A percentile compares a stretch with the other conserved stretches of the same genome.
phyloP scores from a whole-genome alignment of 208 protist species.

The Acanthamoeba lenticulata region DNA sequence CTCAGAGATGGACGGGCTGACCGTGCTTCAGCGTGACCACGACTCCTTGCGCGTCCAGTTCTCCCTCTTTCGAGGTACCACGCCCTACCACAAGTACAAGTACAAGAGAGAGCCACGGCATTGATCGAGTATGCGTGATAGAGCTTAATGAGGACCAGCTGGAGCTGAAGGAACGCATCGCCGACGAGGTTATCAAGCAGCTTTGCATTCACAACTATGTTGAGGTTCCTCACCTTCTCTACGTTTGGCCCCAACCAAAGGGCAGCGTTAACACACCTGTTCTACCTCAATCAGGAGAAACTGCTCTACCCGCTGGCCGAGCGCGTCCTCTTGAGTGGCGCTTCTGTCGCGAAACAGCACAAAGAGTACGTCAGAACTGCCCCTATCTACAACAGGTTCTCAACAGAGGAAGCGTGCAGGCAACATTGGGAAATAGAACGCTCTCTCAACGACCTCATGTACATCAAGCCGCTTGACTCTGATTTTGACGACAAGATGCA shows the following conservation, averaged over 20 bases:
- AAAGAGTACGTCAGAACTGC: neutral
- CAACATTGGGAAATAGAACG: neutral
- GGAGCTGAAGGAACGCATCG: slow-evolving; percentile 5
- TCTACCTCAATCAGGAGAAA: neutral
- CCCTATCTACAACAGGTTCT: too few relatives aligned
- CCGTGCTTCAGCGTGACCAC: neutral
- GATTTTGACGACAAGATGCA: slow-evolving; percentile 59
- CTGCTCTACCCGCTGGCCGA: slow-evolving; percentile 10
- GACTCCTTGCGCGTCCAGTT: neutral
- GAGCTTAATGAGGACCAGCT: neutral
- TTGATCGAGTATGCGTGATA: neutral
- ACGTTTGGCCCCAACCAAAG: too few relatives aligned
- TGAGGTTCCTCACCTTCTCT: too few relatives aligned
- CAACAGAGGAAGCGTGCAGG: too few relatives aligned
- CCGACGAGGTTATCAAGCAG: slow-evolving; percentile 35
- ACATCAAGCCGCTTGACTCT: slow-evolving; percentile 49
- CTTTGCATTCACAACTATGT: neutral
- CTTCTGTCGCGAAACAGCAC: neutral
- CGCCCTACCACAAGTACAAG: too few relatives aligned
- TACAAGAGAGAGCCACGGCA: too few relatives aligned
- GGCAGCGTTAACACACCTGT: neutral
- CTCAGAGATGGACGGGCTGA: neutral
- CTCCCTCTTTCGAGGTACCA: neutral
- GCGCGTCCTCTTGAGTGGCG: neutral
- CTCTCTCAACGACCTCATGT: neutral